These are phyloP conservation scores for Mycena amicta DNA, from an alignment of 768 basidiomycete genomes.

Conservation along the genomic window DNA sequence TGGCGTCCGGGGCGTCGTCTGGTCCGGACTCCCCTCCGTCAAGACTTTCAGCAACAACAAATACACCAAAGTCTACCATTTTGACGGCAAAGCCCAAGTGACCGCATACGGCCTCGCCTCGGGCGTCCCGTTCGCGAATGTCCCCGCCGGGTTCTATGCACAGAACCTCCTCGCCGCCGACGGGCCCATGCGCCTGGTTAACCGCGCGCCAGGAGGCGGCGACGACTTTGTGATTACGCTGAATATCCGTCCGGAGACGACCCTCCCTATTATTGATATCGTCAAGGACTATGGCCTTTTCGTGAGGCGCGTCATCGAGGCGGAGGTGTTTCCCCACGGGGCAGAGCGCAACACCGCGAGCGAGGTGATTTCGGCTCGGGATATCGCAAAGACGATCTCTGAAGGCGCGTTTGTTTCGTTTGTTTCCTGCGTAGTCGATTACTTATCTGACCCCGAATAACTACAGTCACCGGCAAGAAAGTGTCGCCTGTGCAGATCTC, in stretches of 20 bases:
- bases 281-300: conserved; percentile 17
- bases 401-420: background rate
- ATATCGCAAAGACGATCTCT: background rate
- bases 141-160: conserved; percentile 18
- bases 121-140: conserved; percentile 13
- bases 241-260: conserved; percentile 14
- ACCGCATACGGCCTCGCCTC: conserved; percentile 10
- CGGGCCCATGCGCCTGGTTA: conserved; percentile 1
- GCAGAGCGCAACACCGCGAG: conserved; percentile 10
- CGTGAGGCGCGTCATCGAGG: conserved; percentile 16
- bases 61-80: conserved; percentile 19
- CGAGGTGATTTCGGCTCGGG: conserved; percentile 8
- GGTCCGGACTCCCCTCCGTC: conserved; percentile 18
- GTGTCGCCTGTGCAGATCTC: background rate
- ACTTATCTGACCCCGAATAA: background rate
- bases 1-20: conserved; percentile 6
- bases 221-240: conserved; percentile 10
- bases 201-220: background rate
- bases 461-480: background rate
- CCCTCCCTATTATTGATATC: conserved; percentile 17
- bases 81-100: conserved; percentile 16
- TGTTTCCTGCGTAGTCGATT: background rate
- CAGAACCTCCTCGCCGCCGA: conserved; percentile 11
- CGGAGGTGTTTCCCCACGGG: conserved; percentile 12
- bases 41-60: conserved; percentile 11